Percentiles rank a stretch among this genome's conserved stretches.
Conservation (phyloP, 2,329 filamentous ascomycete species). For the Hypoxylon sp. region DNA sequence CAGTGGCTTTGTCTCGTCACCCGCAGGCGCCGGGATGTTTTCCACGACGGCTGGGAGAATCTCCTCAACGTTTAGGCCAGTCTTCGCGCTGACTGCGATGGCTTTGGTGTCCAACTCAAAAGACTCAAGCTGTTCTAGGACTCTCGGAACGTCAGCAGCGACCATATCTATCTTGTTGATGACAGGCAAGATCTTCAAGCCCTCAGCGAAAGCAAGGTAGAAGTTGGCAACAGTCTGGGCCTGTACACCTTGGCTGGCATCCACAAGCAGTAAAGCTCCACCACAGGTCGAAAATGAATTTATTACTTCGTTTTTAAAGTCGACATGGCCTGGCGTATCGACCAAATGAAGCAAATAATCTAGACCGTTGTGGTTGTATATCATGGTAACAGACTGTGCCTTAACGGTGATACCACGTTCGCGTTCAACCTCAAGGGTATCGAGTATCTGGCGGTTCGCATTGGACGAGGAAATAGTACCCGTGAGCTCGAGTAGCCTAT, state of each 20-base stretch:
- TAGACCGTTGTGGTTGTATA: slow-evolving; percentile 85
- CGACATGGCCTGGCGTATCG: slow-evolving; percentile 96
- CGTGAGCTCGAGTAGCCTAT: slow-evolving; percentile 91
- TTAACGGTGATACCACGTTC: slow-evolving; percentile 98
- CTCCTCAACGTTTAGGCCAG: slow-evolving; percentile 86
- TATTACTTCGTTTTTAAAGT: slow-evolving; percentile 96
- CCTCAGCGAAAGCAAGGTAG: slow-evolving; percentile 95
- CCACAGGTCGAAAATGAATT: slow-evolving; percentile 96
- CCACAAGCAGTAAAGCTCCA: slow-evolving; percentile 90
- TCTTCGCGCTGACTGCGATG: slow-evolving; percentile 88
- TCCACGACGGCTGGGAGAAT: slow-evolving; percentile 89
- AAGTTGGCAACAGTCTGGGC: slow-evolving; percentile 99
- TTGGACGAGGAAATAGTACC: slow-evolving; percentile 88
- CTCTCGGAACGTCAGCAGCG: slow-evolving; percentile 87
- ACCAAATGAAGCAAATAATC: slow-evolving; percentile 97
- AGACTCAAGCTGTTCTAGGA: slow-evolving; percentile 85
- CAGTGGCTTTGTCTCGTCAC: slow-evolving; percentile 78
- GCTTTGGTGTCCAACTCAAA: slow-evolving; percentile 88
- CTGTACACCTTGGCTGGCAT: slow-evolving; percentile 96
- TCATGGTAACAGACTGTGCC: slow-evolving; percentile 98
- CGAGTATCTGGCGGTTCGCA: slow-evolving; percentile 92
- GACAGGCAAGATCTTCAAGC: slow-evolving; percentile 86
- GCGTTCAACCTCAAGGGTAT: slow-evolving; percentile 96
- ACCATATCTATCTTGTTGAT: slow-evolving; percentile 97
- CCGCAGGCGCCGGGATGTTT: slow-evolving; percentile 82